These are phyloP conservation scores for Trichocladium uniseriatum DNA, from an alignment of 495 filamentous ascomycete genomes.

Conservation along the genomic window DNA sequence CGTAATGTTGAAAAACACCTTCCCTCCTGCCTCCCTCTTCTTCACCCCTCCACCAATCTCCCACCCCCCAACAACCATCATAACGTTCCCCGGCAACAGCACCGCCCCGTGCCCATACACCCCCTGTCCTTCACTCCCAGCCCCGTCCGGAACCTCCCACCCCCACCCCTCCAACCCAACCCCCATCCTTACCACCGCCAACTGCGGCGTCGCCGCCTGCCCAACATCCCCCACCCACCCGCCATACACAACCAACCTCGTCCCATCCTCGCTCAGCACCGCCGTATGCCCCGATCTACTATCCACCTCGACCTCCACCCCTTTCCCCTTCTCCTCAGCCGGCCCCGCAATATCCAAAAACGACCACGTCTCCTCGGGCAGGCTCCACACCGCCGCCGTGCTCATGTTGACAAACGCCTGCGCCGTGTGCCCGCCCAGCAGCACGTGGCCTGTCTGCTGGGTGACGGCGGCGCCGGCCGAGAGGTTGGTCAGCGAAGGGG, in stretches of 20 bases:
- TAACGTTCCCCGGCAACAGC: constrained; percentile 74
- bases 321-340: too few species aligned
- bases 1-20: constrained; percentile 68
- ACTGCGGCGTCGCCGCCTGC: constrained; percentile 66
- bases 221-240: constrained; percentile 82
- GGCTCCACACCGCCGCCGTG: constrained; percentile 73
- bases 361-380: constrained; percentile 79
- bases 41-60: constrained; percentile 37
- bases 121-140: constrained; percentile 40
- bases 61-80: constrained; percentile 85
- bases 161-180: constrained; percentile 64
- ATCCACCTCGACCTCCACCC: constrained; percentile 46
- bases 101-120: constrained; percentile 79
- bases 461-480: constrained; percentile 41
- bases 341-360: constrained; percentile 57
- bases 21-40: constrained; percentile 32
- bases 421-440: constrained; percentile 80
- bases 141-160: constrained; percentile 55
- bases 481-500: constrained; percentile 45
- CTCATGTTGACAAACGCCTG: constrained; percentile 88
- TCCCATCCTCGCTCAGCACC: constrained; percentile 67
- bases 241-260: constrained; percentile 63
- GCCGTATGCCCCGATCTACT: constrained; percentile 82
- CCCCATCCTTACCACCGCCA: constrained; percentile 65
- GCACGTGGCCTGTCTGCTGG: constrained; percentile 64